Base-by-base conservation (phyloP, 2,329 filamentous ascomycete species). In the Exophiala lecanii-corni region DNA sequence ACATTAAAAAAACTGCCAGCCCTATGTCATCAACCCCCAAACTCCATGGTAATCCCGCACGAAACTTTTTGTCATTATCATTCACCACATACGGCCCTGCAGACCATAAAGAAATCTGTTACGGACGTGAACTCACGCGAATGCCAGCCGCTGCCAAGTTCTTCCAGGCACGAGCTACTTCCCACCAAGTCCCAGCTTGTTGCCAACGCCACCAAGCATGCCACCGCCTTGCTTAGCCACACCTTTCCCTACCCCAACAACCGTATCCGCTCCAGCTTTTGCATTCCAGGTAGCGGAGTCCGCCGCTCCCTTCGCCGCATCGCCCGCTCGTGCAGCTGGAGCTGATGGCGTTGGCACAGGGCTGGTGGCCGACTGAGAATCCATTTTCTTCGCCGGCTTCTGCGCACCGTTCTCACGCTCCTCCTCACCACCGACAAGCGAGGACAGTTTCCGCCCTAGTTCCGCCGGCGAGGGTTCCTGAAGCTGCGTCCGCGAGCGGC, bases 181-280 rank as follows among this genome's bases (percentile, higher is more conserved):
- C 30, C n/a, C 17, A 5, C 30, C 30, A 32, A 32, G 17, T 5
- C 30, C 30, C n/a, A 32, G n/a, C n/a, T 16, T 16, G 17, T 16
- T 12, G n/a, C 47, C 47, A 17, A 45, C 13, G 15, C 47, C 39
- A 1, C 42, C 35, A 15, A 50, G 25, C 19, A 40, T 33, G 6
- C 39, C 30, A 4, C 43, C 40, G 10, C 43, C 36, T 9, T 42
- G 25, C 28, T 39, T 32, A 7, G 41, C 34, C 4, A 41, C 42
- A 10, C 19, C 39, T 20, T 28, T 42, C 2, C 38, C 48, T 6
- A 35, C 18, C 17, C 43, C 41, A 13, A 26, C 19, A 2, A 34
- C 40, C 18, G 18, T 41, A 19, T 38, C 35, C 6, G 45, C 43
- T 13, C 23, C 19, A 13, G 19, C 21, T 16, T 19, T n/a, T 15